Evolutionary conservation across 2,329 filamentous ascomycete species (phyloP), one percentile per base, ranked within the genome.

Genomic region (Paracoccidioides brasiliensis): DNA sequence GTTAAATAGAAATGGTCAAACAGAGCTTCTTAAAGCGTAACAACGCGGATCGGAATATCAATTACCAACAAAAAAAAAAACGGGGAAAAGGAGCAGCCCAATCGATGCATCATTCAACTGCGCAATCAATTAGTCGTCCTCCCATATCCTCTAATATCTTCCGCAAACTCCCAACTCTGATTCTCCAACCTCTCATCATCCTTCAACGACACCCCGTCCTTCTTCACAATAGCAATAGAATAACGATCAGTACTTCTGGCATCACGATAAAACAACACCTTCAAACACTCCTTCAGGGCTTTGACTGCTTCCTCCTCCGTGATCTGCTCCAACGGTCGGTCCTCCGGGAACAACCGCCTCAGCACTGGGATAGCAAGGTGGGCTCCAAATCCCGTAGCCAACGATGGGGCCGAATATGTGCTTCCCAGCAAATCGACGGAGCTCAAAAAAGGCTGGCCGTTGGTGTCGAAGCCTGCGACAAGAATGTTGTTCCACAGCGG

Each of bases 81-180:
- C n/a, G 10, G n/a, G n/a, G 38, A 38, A 1, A 22, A 32, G 15
- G 15, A 22, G 15, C 40, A 46, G 30, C 35, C 33, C 50, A 22
- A 48, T 15, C n/a, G 40, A 28, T 41, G 33, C 9, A 45, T 56
- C 4, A 51, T 9, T 53, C 42, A 41, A 28, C 9, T 22, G 22
- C 22, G 2, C 22, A 22, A 22, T 40, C 53, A 44, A 55, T 62
- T 70, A 80, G 63, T 75, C 74, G 57, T 75, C 73, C 78, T 97
- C 90, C 93, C 93, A 70, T 98, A 98, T 46, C 93, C 93, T 72
- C 83, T 86, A 72, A 98, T 96, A 64, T 85, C 81, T 70, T 97
- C 91, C 30, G 93, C 93, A 76, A 98, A 98, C 53, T 88, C 90
- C 93, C 91, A 97, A 80, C 90, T 96, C 80, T 97, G 91, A 65